Conservation (phyloP, 1,139 yeast species). For the Sugiyamaella japonica region DNA sequence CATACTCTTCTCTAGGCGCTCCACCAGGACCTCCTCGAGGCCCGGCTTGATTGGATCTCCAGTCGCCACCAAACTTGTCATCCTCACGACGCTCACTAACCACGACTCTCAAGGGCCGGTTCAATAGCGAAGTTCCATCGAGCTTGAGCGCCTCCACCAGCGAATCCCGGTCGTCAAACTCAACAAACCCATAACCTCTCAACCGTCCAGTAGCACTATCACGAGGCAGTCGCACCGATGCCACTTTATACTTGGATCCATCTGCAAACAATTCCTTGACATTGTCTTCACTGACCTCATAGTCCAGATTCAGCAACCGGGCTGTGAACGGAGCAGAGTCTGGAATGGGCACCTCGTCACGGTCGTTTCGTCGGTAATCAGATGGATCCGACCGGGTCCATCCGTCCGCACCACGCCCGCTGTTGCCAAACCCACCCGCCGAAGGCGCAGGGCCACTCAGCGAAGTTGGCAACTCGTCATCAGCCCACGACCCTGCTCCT, state of each 20-base stretch:
- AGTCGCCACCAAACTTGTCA: conserved; percentile 57
- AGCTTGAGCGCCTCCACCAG: conserved; percentile 68
- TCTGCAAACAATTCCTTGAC: conserved; percentile 60
- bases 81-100: conserved; percentile 70
- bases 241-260: conserved; percentile 56
- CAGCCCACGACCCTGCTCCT: conserved; percentile 35
- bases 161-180: conserved; percentile 73
- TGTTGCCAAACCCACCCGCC: conserved; percentile 14
- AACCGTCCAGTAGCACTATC: conserved; percentile 61
- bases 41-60: conserved; percentile 54
- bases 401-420: conserved; percentile 10
- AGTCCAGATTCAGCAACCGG: conserved; percentile 80
- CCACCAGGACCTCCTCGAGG: conserved; percentile 26
- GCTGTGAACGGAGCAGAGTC: conserved; percentile 92
- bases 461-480: conserved; percentile 30
- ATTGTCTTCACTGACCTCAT: conserved; percentile 70
- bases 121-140: conserved; percentile 71
- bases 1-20: conserved; percentile 20
- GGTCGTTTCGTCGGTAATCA: conserved; percentile 11
- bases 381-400: conserved; percentile 20
- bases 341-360: conserved; percentile 82
- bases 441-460: conserved; percentile 22
- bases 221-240: conserved; percentile 62
- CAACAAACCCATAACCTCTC: conserved; percentile 86
- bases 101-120: conserved; percentile 67